Evolutionary conservation across 768 basidiomycete species (phyloP).

Genomic region (Brasilioporus rufonigricans): DNA sequence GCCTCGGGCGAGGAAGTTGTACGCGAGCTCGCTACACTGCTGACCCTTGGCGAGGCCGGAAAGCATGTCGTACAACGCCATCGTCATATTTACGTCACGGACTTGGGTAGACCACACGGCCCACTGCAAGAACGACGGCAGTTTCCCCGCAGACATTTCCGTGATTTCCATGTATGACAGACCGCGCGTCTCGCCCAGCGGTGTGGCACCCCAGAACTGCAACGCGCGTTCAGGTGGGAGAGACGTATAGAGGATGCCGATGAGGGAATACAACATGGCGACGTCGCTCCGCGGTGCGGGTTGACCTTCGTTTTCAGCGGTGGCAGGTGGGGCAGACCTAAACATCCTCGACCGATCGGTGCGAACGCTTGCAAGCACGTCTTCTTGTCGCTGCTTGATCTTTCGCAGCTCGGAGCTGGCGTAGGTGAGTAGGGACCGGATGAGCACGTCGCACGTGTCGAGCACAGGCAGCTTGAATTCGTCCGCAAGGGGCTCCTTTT

Average conservation of each 20-base stretch:
- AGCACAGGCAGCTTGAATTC: constrained; percentile 55
- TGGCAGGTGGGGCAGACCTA: constrained; percentile 43
- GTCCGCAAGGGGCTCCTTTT: constrained; percentile 39
- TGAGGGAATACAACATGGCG: constrained; percentile 78
- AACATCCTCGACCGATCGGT: constrained; percentile 58
- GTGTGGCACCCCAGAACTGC: constrained; percentile 81
- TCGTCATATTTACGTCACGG: constrained; percentile 69
- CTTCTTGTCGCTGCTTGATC: constrained; percentile 89
- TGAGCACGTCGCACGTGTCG: constrained; percentile 63
- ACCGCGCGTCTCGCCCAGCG: constrained; percentile 38
- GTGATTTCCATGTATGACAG: constrained; percentile 55
- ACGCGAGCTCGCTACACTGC: constrained; percentile 81
- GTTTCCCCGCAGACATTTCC: constrained; percentile 60
- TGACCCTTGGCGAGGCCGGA: constrained; percentile 80
- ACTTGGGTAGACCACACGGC: constrained; percentile 82
- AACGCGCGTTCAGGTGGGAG: constrained; percentile 74
- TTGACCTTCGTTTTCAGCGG: constrained; percentile 42
- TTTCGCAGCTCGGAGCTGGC: constrained; percentile 80
- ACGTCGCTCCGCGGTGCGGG: constrained; percentile 74
- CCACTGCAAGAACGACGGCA: constrained; percentile 85
- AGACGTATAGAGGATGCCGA: constrained; percentile 75
- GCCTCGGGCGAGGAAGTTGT: constrained; percentile 85
- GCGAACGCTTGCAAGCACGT: constrained; percentile 67
- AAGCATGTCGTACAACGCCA: constrained; percentile 87
- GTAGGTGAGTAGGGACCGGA: constrained; percentile 69